Evolutionary conservation across 805 yeast species (phyloP).

Genomic region (Wickerhamia fluorescens): DNA sequence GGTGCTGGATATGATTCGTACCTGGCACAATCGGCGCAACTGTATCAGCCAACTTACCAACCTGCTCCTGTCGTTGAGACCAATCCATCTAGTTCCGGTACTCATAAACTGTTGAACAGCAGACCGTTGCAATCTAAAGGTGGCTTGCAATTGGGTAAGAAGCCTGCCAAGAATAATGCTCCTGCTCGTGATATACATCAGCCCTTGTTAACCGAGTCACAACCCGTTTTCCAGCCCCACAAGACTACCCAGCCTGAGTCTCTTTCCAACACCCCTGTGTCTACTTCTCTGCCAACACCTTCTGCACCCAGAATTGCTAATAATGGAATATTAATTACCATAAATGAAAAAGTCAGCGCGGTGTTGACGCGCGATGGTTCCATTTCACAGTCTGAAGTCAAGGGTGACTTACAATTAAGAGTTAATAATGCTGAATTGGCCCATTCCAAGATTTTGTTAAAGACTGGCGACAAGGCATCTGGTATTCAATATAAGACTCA

Average conservation of each 20-base stretch:
- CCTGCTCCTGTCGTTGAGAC: conserved; percentile 19
- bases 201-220: conserved; percentile 24
- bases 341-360: conserved; percentile 74
- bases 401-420: conserved; percentile 87
- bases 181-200: conserved; percentile 17
- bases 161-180: conserved; percentile 20
- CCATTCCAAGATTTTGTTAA: conserved; percentile 54
- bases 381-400: conserved; percentile 60
- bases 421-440: conserved; percentile 72
- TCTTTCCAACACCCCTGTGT: conserved; percentile 7
- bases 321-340: conserved; percentile 72
- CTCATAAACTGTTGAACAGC: conserved; percentile 7
- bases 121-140: conserved; percentile 40
- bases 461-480: conserved; percentile 39
- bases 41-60: conserved; percentile 25
- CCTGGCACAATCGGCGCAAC: conserved; percentile 11
- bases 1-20: conserved; percentile 15
- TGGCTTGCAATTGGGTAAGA: conserved; percentile 75
- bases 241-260: conserved; percentile 14
- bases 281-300: conserved; percentile 18
- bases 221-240: conserved; percentile 29
- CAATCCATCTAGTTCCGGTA: conserved; percentile 9
- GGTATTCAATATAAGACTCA: conserved; percentile 82
- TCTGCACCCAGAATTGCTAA: conserved; percentile 34
- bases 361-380: conserved; percentile 81